phyloP scores from a whole-genome alignment of 257 asterid species.

The Verbena officinalis region DNA sequence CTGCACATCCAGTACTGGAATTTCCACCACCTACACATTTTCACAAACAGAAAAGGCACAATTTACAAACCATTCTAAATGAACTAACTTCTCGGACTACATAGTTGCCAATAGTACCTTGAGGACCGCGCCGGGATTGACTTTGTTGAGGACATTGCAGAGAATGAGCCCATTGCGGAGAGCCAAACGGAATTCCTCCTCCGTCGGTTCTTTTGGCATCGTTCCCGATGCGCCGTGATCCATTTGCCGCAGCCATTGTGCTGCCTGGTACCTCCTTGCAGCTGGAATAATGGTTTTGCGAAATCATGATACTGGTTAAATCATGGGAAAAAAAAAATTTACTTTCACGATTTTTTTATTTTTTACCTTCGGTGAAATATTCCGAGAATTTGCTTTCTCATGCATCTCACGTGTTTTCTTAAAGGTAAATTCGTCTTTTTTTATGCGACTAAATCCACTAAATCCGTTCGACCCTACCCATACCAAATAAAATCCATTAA shows the following conservation, averaged over 20 bases:
- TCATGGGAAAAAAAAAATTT: too few relatives aligned
- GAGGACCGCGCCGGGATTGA: constrained; percentile 87
- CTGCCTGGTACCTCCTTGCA: constrained; percentile 77
- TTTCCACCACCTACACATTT: constrained; percentile 74
- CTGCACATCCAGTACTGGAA: constrained; percentile 70
- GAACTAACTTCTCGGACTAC: neutral
- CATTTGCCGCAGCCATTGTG: constrained; percentile 87
- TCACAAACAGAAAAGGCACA: constrained; percentile 9
- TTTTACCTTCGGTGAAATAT: too few relatives aligned
- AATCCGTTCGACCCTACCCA: too few relatives aligned
- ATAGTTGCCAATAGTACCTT: constrained; percentile 46
- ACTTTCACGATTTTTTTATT: too few relatives aligned
- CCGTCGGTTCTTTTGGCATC: constrained; percentile 70
- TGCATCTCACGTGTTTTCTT: too few relatives aligned
- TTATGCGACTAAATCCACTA: too few relatives aligned
- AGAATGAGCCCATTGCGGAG: constrained; percentile 95
- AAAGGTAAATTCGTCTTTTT: too few relatives aligned
- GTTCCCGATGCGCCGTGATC: constrained; percentile 72
- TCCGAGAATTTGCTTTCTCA: too few relatives aligned
- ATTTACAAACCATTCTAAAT: constrained; percentile 5
- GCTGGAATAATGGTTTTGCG: constrained; percentile 43
- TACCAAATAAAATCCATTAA: too few relatives aligned
- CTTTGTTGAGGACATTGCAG: constrained; percentile 97
- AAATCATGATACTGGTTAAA: too few relatives aligned
- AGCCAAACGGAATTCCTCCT: constrained; percentile 70